Percentiles rank a stretch among this genome's conserved stretches.
Conservation (phyloP, 257 asterid genomes). For the Craterostigma plantagineum region DNA sequence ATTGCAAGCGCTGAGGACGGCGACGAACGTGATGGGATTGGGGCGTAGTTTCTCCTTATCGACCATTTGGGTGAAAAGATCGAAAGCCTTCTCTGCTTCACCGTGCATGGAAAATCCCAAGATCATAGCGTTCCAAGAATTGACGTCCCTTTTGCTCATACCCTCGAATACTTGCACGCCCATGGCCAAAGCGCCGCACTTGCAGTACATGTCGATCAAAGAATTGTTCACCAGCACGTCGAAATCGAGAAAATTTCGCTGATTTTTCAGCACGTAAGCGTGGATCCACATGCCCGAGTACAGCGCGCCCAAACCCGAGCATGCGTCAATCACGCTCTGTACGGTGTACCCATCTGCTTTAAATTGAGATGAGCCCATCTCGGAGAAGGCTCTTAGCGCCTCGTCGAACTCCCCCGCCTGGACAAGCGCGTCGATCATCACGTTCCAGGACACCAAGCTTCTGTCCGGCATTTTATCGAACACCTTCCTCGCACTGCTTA, state of each 20-base stretch:
- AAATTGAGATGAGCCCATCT: constrained; percentile 39
- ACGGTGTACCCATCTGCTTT: constrained; percentile 64
- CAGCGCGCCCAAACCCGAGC: constrained; percentile 59
- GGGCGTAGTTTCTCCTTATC: constrained; percentile 25
- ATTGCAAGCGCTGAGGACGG: constrained; percentile 47
- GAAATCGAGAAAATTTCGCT: constrained; percentile 11
- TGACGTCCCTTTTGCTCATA: constrained; percentile 38
- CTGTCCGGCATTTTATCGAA: constrained; percentile 56
- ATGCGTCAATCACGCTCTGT: constrained; percentile 56
- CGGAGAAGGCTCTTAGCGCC: constrained; percentile 30
- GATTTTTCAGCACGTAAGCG: constrained; percentile 30
- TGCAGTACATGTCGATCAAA: constrained; percentile 61
- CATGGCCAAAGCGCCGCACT: constrained; percentile 49
- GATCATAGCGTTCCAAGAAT: constrained; percentile 57
- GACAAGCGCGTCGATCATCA: constrained; percentile 47
- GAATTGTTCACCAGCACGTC: constrained; percentile 37
- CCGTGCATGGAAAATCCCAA: constrained; percentile 59
- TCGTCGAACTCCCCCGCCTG: constrained; percentile 47
- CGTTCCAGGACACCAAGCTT: constrained; percentile 69
- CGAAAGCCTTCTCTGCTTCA: constrained; percentile 28
- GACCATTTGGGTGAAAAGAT: constrained; percentile 33
- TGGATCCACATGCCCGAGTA: constrained; percentile 66
- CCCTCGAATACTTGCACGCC: constrained; percentile 42
- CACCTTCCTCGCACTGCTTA: constrained; percentile 25
- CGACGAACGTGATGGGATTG: constrained; percentile 55